Conservation (phyloP, 1,284 basidiomycete species). For the Prillingera fragicola region DNA sequence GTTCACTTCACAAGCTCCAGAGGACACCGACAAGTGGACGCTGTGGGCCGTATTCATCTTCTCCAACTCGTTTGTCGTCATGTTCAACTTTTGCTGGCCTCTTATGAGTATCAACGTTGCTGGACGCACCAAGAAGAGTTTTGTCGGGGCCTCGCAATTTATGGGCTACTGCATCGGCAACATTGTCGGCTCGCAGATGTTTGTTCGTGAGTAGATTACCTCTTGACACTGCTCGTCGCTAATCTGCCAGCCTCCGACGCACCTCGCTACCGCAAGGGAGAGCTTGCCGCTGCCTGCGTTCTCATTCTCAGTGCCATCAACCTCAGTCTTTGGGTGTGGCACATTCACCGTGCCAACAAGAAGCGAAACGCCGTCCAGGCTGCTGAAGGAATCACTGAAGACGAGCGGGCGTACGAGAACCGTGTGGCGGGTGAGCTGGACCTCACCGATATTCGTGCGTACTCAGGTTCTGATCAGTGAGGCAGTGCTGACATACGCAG, state of each 20-base stretch:
- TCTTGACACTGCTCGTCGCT: neutral
- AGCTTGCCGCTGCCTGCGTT: constrained; percentile 22
- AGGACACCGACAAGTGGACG: constrained; percentile 17
- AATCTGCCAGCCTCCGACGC: constrained; percentile 17
- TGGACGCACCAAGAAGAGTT: constrained; percentile 33
- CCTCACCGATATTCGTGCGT: constrained; percentile 27
- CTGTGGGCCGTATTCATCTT: constrained; percentile 25
- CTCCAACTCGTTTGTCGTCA: constrained; percentile 16
- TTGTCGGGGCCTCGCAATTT: constrained; percentile 13
- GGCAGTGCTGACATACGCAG: too few species aligned
- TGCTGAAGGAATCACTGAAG: constrained; percentile 18
- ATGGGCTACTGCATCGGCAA: constrained; percentile 31
- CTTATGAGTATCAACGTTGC: constrained; percentile 31
- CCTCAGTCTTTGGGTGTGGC: constrained; percentile 20
- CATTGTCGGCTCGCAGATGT: constrained; percentile 25
- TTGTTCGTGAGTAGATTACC: constrained; percentile 11
- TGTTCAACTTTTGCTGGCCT: constrained; percentile 33
- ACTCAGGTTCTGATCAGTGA: too few species aligned
- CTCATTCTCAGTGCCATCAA: constrained; percentile 16
- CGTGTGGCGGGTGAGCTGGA: constrained; percentile 29
- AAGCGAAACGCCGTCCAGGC: constrained; percentile 20
- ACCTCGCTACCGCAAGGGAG: constrained; percentile 20
- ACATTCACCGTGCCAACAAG: constrained; percentile 21
- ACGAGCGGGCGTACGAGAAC: constrained; percentile 18
- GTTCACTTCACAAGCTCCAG: constrained; percentile 20